phyloP scores from a whole-genome alignment of 805 yeast species.

The Pichia manshurica region DNA sequence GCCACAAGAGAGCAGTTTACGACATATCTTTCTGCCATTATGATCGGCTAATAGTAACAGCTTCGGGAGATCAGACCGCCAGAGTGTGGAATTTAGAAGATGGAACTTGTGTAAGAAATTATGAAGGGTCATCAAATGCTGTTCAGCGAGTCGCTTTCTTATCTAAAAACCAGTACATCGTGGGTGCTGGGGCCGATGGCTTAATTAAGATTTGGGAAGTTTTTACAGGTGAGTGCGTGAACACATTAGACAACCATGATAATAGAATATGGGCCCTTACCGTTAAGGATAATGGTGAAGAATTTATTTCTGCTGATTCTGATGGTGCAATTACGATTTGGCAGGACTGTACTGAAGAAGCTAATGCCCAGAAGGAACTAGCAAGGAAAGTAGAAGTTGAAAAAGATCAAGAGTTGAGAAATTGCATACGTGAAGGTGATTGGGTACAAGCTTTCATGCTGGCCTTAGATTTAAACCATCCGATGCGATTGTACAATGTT shows the following conservation, averaged over 20 bases:
- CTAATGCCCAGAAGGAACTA: constrained; percentile 48
- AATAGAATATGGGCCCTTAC: constrained; percentile 93
- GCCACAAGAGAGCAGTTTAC: constrained; percentile 95
- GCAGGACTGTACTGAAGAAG: constrained; percentile 82
- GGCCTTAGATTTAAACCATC: constrained; percentile 84
- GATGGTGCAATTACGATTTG: constrained; percentile 89
- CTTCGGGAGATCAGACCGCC: constrained; percentile 84
- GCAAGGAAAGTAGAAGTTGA: constrained; percentile 58
- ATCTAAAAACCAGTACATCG: constrained; percentile 58
- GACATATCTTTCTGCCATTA: constrained; percentile 75
- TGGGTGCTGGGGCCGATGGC: constrained; percentile 91
- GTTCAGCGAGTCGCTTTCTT: constrained; percentile 77
- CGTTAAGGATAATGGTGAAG: constrained; percentile 56
- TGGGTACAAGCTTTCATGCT: constrained; percentile 87
- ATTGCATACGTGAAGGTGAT: constrained; percentile 62
- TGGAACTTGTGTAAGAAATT: constrained; percentile 68
- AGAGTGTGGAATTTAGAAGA: constrained; percentile 85
- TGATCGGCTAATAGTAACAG: constrained; percentile 72
- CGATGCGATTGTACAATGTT: constrained; percentile 79
- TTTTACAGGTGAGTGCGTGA: constrained; percentile 64
- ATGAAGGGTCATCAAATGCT: constrained; percentile 92
- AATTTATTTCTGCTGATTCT: constrained; percentile 84
- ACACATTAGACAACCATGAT: constrained; percentile 84
- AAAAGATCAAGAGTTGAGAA: constrained; percentile 81
- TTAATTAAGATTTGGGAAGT: constrained; percentile 87